A percentile compares a stretch with the other conserved stretches of the same genome.
These are phyloP conservation scores for Starmera stellimalicola DNA, from an alignment of 1,139 yeast genomes.

Conservation along the genomic window DNA sequence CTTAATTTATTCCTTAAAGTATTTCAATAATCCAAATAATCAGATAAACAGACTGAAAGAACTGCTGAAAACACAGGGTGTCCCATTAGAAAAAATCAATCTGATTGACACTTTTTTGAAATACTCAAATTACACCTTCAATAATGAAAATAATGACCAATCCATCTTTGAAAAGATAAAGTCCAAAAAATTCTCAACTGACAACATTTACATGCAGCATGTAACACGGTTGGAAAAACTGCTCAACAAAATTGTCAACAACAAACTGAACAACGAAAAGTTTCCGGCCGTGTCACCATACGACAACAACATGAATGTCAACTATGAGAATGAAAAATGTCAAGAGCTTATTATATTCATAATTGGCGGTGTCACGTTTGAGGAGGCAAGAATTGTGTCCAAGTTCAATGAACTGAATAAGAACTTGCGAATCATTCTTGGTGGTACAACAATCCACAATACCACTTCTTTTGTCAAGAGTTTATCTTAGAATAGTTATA, in stretches of 20 bases:
- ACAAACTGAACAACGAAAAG: slow-evolving; percentile 35
- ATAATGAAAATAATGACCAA: slow-evolving; percentile 25
- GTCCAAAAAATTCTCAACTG: slow-evolving; percentile 19
- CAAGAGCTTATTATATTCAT: slow-evolving; percentile 77
- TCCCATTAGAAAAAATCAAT: slow-evolving; percentile 22
- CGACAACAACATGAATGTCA: slow-evolving; percentile 16
- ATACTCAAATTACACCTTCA: slow-evolving; percentile 15
- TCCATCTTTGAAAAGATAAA: slow-evolving; percentile 29
- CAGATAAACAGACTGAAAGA: slow-evolving; percentile 29
- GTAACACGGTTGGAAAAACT: slow-evolving; percentile 60
- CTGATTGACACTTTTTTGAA: slow-evolving; percentile 25
- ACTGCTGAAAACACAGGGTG: slow-evolving; percentile 26
- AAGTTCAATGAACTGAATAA: slow-evolving; percentile 49
- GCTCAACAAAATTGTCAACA: slow-evolving; percentile 38
- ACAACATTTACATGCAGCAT: slow-evolving; percentile 62
- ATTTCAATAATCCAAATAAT: slow-evolving; percentile 37
- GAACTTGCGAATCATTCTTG: slow-evolving; percentile 53
- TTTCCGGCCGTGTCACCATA: slow-evolving; percentile 43
- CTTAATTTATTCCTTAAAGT: slow-evolving; percentile 63
- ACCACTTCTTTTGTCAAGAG: slow-evolving; percentile 43
- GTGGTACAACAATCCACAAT: slow-evolving; percentile 66
- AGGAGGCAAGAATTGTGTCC: slow-evolving; percentile 77
- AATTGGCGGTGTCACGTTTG: slow-evolving; percentile 88
- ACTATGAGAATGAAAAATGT: slow-evolving; percentile 30
- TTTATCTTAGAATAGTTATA: not conserved